Percentiles rank a stretch among this genome's conserved stretches.
Conservation (phyloP, 306 rosid species). For the Fragaria vesca region DNA sequence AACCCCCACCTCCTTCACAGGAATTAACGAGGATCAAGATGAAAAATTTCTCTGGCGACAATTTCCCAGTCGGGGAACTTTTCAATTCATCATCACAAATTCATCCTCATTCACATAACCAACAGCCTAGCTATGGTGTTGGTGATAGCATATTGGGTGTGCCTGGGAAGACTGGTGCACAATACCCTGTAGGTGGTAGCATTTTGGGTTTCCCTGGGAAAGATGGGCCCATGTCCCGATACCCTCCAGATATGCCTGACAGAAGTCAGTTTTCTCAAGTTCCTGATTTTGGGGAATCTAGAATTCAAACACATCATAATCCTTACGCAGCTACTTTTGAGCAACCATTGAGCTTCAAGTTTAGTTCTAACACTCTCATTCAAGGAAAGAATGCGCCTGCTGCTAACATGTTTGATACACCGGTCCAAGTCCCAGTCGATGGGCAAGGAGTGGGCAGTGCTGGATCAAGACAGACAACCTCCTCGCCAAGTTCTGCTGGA, state of each 20-base stretch:
- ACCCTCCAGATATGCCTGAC: conserved; percentile 49
- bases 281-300: conserved; percentile 58
- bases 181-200: conserved; percentile 48
- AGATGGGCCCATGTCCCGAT: conserved; percentile 42
- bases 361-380: conserved; percentile 49
- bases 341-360: conserved; percentile 67
- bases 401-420: conserved; percentile 40
- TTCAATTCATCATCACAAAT: conserved; percentile 45
- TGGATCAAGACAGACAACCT: conserved; percentile 53
- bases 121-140: conserved; percentile 41
- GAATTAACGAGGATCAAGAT: conserved; percentile 41
- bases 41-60: conserved; percentile 40
- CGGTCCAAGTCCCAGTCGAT: conserved; percentile 33
- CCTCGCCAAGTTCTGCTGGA: conserved; percentile 56
- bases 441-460: conserved; percentile 47
- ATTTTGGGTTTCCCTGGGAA: conserved; percentile 48
- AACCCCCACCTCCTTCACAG: conserved; percentile 46
- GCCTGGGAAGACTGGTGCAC: conserved; percentile 51
- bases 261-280: conserved; percentile 40
- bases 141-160: conserved; percentile 44
- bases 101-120: conserved; percentile 50
- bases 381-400: conserved; percentile 47
- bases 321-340: conserved; percentile 91
- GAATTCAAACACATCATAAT: conserved; percentile 63
- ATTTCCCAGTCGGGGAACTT: conserved; percentile 48